Percentiles rank a stretch among this genome's conserved stretches.
Evolutionary conservation across 495 filamentous ascomycete genomes (phyloP).

Genomic region (Chaetomium cochliodes): DNA sequence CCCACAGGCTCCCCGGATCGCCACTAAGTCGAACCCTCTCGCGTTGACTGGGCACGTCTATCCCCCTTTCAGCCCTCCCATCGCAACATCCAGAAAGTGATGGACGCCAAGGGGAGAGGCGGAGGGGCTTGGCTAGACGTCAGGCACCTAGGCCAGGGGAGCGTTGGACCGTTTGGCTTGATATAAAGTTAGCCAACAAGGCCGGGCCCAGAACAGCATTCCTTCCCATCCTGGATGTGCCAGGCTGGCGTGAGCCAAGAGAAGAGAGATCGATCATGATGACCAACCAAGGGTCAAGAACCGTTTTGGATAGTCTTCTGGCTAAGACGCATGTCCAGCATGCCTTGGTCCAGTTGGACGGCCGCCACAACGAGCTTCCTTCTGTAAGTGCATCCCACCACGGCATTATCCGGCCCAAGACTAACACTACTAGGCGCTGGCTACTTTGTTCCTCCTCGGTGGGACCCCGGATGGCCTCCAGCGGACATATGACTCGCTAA

Average conservation of each 20-base stretch:
- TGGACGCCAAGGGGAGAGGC: neutral
- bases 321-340: slow-evolving; percentile 34
- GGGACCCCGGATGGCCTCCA: slow-evolving; percentile 24
- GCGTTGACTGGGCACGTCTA: slow-evolving; percentile 1
- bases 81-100: neutral
- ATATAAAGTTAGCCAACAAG: neutral
- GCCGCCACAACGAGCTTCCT: slow-evolving; percentile 29
- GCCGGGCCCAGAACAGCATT: neutral
- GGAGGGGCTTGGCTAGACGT: neutral
- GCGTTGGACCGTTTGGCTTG: neutral
- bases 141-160: neutral
- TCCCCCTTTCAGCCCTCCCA: neutral
- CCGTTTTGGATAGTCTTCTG: slow-evolving; percentile 32
- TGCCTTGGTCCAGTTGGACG: slow-evolving; percentile 32
- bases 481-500: slow-evolving; percentile 25
- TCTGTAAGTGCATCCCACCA: slow-evolving; percentile 18
- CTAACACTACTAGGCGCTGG: slow-evolving; percentile 27
- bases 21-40: slow-evolving; percentile 5
- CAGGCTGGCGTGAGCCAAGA: neutral
- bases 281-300: slow-evolving; percentile 25
- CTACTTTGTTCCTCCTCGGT: slow-evolving; percentile 29
- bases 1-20: neutral
- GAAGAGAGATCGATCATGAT: slow-evolving; percentile 6
- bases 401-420: neutral
- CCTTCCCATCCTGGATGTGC: neutral